These are phyloP conservation scores for Phytophthora cryptogea DNA, from an alignment of 352 stramenopile species.

Conservation along the genomic window DNA sequence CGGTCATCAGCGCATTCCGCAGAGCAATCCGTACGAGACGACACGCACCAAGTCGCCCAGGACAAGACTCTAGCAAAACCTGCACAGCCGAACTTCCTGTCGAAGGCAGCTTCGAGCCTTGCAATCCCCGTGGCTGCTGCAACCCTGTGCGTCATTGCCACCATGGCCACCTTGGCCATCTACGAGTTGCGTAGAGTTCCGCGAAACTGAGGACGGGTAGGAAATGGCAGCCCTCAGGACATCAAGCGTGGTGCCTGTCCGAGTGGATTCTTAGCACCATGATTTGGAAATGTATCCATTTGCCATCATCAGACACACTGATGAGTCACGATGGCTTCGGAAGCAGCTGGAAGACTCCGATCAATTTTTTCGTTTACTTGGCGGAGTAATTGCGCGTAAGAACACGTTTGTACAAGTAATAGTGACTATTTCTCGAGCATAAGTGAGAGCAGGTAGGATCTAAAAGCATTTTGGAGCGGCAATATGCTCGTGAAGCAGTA, in stretches of 20 bases:
- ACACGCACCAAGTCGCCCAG: not conserved
- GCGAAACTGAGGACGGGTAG: constrained; percentile 26
- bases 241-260: not conserved
- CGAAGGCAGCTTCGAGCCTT: constrained; percentile 23
- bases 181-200: constrained; percentile 28
- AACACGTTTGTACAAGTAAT: too few species aligned
- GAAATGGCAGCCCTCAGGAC: too few species aligned
- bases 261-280: constrained; percentile 14
- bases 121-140: constrained; percentile 32
- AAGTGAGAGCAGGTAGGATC: too few species aligned
- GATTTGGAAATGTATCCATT: too few species aligned
- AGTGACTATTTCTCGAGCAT: too few species aligned
- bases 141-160: constrained; percentile 39
- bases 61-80: constrained; percentile 15
- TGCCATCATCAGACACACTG: too few species aligned
- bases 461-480: too few species aligned
- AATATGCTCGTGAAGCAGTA: too few species aligned
- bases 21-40: constrained; percentile 10
- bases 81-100: constrained; percentile 21
- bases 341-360: not conserved
- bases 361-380: too few species aligned
- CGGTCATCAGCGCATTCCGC: constrained; percentile 10
- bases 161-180: constrained; percentile 34
- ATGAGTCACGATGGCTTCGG: not conserved
- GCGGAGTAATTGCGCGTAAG: too few species aligned